Evolutionary conservation across 1,139 yeast genomes (phyloP).

Genomic region (Kazachstania sp.): DNA sequence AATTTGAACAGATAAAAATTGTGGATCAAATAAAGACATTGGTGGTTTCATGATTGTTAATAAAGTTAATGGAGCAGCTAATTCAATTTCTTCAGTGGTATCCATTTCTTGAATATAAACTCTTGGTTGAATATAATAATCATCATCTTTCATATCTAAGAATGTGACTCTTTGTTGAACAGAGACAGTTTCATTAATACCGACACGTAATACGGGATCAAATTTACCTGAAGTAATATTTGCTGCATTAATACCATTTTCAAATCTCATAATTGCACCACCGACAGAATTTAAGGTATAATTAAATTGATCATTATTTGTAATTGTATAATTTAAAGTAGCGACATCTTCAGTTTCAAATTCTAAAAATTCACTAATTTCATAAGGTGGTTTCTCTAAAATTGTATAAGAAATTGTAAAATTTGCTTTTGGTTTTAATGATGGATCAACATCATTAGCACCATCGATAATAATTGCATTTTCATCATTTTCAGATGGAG

Average conservation of each 20-base stretch:
- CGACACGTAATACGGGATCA: conserved; percentile 48
- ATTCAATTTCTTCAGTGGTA: background rate
- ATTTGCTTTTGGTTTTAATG: conserved; percentile 23
- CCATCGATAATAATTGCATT: background rate
- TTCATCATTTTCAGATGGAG: background rate
- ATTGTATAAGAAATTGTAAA: conserved; percentile 38
- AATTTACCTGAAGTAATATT: conserved; percentile 59
- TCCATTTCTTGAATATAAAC: conserved; percentile 4
- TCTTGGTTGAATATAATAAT: conserved; percentile 55
- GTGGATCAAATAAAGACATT: conserved; percentile 65
- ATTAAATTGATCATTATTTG: conserved; percentile 49
- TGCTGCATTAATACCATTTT: conserved; percentile 42
- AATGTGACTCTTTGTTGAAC: conserved; percentile 51
- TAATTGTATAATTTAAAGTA: conserved; percentile 46
- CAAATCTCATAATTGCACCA: conserved; percentile 56
- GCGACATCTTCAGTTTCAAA: conserved; percentile 43
- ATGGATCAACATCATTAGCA: background rate
- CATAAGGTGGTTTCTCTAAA: conserved; percentile 34
- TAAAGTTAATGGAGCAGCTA: background rate
- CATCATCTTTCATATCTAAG: conserved; percentile 44
- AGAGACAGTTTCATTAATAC: conserved; percentile 40
- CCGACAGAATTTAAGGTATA: conserved; percentile 63
- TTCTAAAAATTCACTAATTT: conserved; percentile 31
- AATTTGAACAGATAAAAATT: conserved; percentile 54
- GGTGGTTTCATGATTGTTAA: conserved; percentile 46